Conservation (phyloP, 768 basidiomycete genomes). For the Vararia minispora region DNA sequence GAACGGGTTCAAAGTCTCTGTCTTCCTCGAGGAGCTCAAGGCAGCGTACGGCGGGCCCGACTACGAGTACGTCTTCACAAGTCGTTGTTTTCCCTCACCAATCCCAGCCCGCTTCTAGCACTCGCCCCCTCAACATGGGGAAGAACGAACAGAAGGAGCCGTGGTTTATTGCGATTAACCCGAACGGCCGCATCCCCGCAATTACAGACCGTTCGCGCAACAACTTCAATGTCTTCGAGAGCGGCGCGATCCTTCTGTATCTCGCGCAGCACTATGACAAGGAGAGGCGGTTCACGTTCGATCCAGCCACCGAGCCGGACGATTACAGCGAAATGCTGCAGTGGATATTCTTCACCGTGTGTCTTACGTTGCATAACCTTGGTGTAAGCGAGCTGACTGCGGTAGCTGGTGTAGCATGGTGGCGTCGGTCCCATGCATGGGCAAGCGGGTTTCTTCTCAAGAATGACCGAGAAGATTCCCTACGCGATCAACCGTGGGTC, state of each 20-base stretch:
- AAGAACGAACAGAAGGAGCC: constrained; percentile 71
- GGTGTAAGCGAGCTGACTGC: background rate
- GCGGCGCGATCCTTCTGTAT: constrained; percentile 75
- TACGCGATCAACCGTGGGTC: constrained; percentile 61
- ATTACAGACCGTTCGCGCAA: constrained; percentile 50
- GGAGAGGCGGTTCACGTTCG: constrained; percentile 59
- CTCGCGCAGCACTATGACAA: constrained; percentile 74
- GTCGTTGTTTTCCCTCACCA: background rate
- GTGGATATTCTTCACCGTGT: constrained; percentile 79
- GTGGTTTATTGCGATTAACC: constrained; percentile 69
- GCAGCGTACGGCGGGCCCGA: constrained; percentile 26
- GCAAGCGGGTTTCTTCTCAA: too few relatives aligned
- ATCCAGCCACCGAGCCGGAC: constrained; percentile 37
- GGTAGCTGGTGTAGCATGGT: constrained; percentile 70
- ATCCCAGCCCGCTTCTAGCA: constrained; percentile 21
- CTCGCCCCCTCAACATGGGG: constrained; percentile 42
- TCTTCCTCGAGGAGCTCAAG: constrained; percentile 53
- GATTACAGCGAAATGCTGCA: constrained; percentile 67
- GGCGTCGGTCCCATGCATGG: constrained; percentile 87
- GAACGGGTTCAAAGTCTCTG: constrained; percentile 41
- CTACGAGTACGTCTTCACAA: constrained; percentile 32
- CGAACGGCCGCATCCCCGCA: constrained; percentile 63
- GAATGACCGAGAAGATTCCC: constrained; percentile 55
- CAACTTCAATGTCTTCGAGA: constrained; percentile 64
- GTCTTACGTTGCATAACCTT: too few relatives aligned